phyloP scores from a whole-genome alignment of 306 rosid species.

The Styphnolobium japonicum region DNA sequence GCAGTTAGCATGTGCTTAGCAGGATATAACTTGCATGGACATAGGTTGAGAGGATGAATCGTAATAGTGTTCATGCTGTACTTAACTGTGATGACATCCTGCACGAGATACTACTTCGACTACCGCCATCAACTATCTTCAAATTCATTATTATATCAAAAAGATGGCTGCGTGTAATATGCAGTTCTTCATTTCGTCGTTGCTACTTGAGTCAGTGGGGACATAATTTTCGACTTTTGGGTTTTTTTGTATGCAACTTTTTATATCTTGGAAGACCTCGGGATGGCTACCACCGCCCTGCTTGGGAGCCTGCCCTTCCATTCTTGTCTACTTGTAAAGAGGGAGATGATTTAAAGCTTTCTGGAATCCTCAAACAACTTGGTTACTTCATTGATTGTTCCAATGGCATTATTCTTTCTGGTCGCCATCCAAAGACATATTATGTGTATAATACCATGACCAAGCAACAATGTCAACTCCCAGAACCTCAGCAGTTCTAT shows the following conservation, averaged over 20 bases:
- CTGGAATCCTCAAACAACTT: slow-evolving; percentile 54
- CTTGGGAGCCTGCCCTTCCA: slow-evolving; percentile 64
- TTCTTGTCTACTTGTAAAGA: slow-evolving; percentile 70
- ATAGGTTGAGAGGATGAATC: slow-evolving; percentile 33
- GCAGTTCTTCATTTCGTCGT: slow-evolving; percentile 51
- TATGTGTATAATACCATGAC: slow-evolving; percentile 54
- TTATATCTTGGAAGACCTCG: slow-evolving; percentile 62
- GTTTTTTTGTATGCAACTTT: slow-evolving; percentile 67
- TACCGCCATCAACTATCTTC: slow-evolving; percentile 57
- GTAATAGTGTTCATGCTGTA: slow-evolving; percentile 38
- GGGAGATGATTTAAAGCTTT: slow-evolving; percentile 61
- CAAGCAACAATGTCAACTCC: slow-evolving; percentile 49
- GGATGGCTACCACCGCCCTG: slow-evolving; percentile 57
- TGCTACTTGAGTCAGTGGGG: slow-evolving; percentile 51
- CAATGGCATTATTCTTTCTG: slow-evolving; percentile 67
- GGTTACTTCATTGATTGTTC: slow-evolving; percentile 74
- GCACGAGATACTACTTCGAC: slow-evolving; percentile 56
- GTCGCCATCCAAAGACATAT: slow-evolving; percentile 64
- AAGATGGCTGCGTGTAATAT: slow-evolving; percentile 62
- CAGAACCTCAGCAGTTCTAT: slow-evolving; percentile 67
- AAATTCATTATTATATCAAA: slow-evolving; percentile 50
- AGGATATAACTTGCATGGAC: slow-evolving; percentile 28
- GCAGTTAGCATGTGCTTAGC: slow-evolving; percentile 21
- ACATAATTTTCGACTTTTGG: slow-evolving; percentile 52
- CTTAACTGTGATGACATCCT: slow-evolving; percentile 69